phyloP scores from a whole-genome alignment of 495 filamentous ascomycete species.

The Xylaria telfairii region DNA sequence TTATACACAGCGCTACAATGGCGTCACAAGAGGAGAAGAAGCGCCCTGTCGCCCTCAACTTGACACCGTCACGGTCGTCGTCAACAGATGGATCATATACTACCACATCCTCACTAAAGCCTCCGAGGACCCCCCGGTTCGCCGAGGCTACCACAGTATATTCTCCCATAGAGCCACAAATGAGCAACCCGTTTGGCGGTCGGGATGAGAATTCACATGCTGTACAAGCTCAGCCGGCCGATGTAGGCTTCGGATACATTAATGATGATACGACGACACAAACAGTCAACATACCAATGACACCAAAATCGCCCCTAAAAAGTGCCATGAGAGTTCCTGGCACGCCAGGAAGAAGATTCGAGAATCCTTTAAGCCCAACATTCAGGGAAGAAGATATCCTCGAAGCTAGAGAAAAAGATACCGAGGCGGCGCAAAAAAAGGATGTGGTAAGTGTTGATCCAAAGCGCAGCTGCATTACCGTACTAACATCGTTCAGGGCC shows the following conservation, averaged over 20 bases:
- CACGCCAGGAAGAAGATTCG: conserved; percentile 68
- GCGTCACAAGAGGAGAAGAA: conserved; percentile 52
- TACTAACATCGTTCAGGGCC: conserved; percentile 67
- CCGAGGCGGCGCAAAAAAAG: conserved; percentile 79
- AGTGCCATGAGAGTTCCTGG: conserved; percentile 86
- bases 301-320: conserved; percentile 78
- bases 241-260: conserved; percentile 93
- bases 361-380: conserved; percentile 81
- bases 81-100: conserved; percentile 59
- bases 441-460: conserved; percentile 73
- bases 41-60: conserved; percentile 56
- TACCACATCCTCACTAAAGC: conserved; percentile 68
- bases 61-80: conserved; percentile 51
- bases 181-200: conserved; percentile 67
- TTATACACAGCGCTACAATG: conserved; percentile 34
- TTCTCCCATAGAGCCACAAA: conserved; percentile 72
- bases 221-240: conserved; percentile 72
- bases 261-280: conserved; percentile 60
- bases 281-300: conserved; percentile 58
- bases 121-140: conserved; percentile 83
- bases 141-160: conserved; percentile 88
- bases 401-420: conserved; percentile 77
- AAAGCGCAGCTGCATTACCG: not conserved
- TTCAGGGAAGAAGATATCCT: conserved; percentile 84
- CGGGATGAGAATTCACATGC: conserved; percentile 63